Evolutionary conservation across 176 grass and related monocot genomes (phyloP).

Genomic region (Cenchrus purpureus): DNA sequence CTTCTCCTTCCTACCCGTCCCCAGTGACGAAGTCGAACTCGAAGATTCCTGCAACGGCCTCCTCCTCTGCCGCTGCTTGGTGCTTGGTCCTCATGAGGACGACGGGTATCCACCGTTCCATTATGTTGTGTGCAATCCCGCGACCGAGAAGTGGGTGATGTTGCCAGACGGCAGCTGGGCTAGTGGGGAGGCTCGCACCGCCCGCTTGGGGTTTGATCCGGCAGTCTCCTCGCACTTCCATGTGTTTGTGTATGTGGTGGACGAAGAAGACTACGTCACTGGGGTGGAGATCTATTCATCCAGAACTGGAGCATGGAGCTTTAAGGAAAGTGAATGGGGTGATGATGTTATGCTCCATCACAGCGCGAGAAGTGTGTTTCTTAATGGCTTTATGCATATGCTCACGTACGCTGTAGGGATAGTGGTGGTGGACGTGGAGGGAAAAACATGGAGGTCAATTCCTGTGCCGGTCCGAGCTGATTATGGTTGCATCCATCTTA

Average conservation of each 20-base stretch:
- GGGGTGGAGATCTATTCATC: slow-evolving; percentile 11
- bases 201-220: neutral
- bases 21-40: neutral
- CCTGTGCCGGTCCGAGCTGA: neutral
- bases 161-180: neutral
- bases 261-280: neutral
- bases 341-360: neutral
- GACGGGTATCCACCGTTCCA: neutral
- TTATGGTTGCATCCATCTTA: neutral
- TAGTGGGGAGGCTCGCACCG: neutral
- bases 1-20: neutral
- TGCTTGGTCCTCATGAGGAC: neutral
- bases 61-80: neutral
- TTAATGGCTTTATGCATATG: neutral
- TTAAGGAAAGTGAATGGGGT: neutral
- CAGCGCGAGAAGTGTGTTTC: neutral
- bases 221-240: neutral
- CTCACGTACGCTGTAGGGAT: neutral
- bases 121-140: neutral
- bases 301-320: neutral
- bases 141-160: neutral
- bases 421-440: neutral
- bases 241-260: neutral
- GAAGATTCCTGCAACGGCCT: neutral
- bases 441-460: neutral